phyloP scores from a whole-genome alignment of 257 asterid genomes.

The Scutellaria galericulata region DNA sequence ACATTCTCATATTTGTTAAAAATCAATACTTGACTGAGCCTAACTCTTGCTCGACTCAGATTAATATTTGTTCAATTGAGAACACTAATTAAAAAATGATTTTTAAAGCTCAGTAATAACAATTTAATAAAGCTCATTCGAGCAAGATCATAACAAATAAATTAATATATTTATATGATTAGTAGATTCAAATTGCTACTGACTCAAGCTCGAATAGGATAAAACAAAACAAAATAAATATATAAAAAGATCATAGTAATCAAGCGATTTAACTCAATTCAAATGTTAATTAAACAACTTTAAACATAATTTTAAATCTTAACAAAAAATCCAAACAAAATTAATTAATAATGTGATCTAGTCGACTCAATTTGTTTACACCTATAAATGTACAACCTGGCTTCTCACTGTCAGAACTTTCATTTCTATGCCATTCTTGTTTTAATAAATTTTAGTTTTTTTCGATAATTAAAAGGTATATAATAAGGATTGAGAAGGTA shows the following conservation, averaged over 20 bases:
- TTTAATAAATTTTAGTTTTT: neutral
- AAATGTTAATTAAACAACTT: neutral
- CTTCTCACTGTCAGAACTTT: neutral
- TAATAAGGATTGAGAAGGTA: neutral
- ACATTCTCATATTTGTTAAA: neutral
- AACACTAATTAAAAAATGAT: too few species aligned
- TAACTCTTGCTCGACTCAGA: too few species aligned
- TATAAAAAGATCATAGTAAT: neutral
- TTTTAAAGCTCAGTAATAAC: too few species aligned
- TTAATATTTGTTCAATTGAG: too few species aligned
- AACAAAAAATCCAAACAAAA: neutral
- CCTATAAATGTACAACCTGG: neutral
- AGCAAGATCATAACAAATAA: too few species aligned
- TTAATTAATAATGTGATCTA: neutral
- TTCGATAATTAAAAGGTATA: neutral
- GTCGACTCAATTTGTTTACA: neutral
- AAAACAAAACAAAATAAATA: neutral
- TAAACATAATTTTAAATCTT: neutral
- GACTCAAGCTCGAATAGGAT: neutral
- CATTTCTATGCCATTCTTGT: neutral
- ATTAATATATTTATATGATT: too few species aligned
- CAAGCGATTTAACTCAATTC: neutral
- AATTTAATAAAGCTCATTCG: too few species aligned
- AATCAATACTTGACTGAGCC: too few species aligned
- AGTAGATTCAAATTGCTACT: too few species aligned